Conservation (phyloP, 2,329 filamentous ascomycete genomes). For the Akanthomyces uredinophilus region DNA sequence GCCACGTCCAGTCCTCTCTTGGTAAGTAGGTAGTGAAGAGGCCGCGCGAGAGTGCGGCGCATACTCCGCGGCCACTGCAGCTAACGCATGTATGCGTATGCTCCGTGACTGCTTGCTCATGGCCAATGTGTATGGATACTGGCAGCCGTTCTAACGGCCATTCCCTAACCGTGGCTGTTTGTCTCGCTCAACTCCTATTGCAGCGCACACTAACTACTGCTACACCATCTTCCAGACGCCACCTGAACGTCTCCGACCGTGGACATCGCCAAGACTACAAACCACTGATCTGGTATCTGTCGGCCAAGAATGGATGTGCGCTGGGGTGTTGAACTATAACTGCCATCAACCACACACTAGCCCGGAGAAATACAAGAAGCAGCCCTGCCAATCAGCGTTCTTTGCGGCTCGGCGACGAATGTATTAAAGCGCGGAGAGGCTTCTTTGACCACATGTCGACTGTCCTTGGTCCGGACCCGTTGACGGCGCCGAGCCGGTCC, state of each 20-base stretch:
- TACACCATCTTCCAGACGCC: background rate
- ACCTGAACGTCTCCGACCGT: background rate
- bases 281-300: background rate
- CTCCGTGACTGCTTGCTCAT: background rate
- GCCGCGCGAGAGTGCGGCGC: background rate
- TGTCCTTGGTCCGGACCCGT: background rate
- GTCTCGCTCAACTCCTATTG: background rate
- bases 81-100: background rate
- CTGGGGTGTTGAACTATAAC: background rate
- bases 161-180: background rate
- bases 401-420: too few species aligned
- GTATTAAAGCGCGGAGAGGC: background rate
- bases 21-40: background rate
- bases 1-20: background rate
- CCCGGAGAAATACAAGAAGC: background rate
- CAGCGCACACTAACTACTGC: background rate
- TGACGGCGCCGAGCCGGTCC: background rate
- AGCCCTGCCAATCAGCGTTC: background rate
- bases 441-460: background rate
- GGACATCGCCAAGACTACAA: constrained; percentile 6
- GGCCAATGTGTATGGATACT: background rate
- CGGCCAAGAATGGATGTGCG: background rate
- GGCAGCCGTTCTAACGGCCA: background rate
- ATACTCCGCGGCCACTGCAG: background rate
- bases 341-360: background rate